Percentiles rank a stretch among this genome's conserved stretches.
Evolutionary conservation across 345 rosid genomes (phyloP).

Genomic region (Capsella bursapastoris): DNA sequence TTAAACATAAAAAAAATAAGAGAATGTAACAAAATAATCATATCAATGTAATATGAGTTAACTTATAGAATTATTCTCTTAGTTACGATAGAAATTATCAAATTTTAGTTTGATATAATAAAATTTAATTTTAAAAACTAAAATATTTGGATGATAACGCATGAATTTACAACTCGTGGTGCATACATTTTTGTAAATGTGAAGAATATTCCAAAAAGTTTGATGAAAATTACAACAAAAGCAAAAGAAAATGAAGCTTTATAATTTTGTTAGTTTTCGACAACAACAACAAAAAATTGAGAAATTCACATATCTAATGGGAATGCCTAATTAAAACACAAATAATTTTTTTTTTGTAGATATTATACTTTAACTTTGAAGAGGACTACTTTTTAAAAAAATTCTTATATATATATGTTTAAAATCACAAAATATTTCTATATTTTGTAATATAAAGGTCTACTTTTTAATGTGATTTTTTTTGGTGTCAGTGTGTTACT

Average conservation of each 20-base stretch:
- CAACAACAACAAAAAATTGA: not conserved
- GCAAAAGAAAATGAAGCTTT: not conserved
- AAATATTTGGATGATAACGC: not conserved
- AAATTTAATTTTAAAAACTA: not conserved
- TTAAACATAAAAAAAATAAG: not conserved
- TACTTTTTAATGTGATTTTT: conserved; percentile 16
- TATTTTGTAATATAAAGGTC: not conserved
- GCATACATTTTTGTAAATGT: not conserved
- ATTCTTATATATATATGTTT: not conserved
- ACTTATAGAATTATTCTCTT: not conserved
- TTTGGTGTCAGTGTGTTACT: conserved; percentile 31
- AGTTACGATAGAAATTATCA: too few species aligned
- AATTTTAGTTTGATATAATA: too few species aligned
- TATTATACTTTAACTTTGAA: not conserved
- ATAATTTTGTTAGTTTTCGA: not conserved
- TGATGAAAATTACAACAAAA: not conserved
- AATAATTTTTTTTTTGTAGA: too few species aligned
- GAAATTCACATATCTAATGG: not conserved
- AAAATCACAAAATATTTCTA: not conserved
- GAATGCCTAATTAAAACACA: not conserved
- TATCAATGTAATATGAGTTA: not conserved
- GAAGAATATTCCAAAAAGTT: not conserved
- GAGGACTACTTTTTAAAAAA: not conserved
- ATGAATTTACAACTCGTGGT: not conserved
- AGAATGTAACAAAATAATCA: not conserved